Evolutionary conservation across 768 basidiomycete species (phyloP).

Genomic region (Gelatoporia subvermispora): DNA sequence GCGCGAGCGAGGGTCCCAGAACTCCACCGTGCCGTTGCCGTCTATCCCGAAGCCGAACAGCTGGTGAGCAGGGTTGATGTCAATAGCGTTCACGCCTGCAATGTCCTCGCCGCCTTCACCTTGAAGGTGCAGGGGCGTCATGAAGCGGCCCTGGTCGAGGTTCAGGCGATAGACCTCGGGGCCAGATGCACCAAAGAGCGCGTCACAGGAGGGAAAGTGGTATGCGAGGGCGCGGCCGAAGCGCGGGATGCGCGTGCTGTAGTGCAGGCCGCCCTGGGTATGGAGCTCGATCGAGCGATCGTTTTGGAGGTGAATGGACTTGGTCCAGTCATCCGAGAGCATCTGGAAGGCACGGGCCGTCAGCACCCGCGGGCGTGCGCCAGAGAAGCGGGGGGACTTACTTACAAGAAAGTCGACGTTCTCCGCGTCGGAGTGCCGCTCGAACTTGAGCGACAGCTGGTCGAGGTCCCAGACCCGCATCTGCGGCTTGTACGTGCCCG

Average conservation of each 20-base stretch:
- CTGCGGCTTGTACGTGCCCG: slow-evolving; percentile 97
- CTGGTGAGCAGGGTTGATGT: slow-evolving; percentile 91
- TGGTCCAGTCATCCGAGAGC: slow-evolving; percentile 98
- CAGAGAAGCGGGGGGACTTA: slow-evolving; percentile 33
- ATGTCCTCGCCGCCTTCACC: slow-evolving; percentile 51
- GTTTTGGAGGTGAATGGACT: slow-evolving; percentile 92
- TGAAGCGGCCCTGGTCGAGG: slow-evolving; percentile 90
- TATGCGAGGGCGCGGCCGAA: slow-evolving; percentile 92
- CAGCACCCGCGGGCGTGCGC: background rate
- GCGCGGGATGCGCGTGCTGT: slow-evolving; percentile 88
- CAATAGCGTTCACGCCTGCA: slow-evolving; percentile 82
- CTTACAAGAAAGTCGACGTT: slow-evolving; percentile 98
- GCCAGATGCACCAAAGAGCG: slow-evolving; percentile 79
- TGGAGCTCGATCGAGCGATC: slow-evolving; percentile 94
- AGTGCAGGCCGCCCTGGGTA: slow-evolving; percentile 89
- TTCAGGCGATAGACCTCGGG: slow-evolving; percentile 90
- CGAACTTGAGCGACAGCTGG: slow-evolving; percentile 90
- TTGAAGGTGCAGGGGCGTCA: slow-evolving; percentile 69
- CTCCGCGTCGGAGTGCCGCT: slow-evolving; percentile 92
- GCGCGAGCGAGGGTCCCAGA: slow-evolving; percentile 93
- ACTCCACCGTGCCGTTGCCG: slow-evolving; percentile 81
- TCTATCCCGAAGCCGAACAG: slow-evolving; percentile 87
- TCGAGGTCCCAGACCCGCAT: slow-evolving; percentile 94
- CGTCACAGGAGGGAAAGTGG: slow-evolving; percentile 91
- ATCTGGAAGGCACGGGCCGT: slow-evolving; percentile 46